Evolutionary conservation across 805 yeast genomes (phyloP).

Genomic region (Candida michaelii): DNA sequence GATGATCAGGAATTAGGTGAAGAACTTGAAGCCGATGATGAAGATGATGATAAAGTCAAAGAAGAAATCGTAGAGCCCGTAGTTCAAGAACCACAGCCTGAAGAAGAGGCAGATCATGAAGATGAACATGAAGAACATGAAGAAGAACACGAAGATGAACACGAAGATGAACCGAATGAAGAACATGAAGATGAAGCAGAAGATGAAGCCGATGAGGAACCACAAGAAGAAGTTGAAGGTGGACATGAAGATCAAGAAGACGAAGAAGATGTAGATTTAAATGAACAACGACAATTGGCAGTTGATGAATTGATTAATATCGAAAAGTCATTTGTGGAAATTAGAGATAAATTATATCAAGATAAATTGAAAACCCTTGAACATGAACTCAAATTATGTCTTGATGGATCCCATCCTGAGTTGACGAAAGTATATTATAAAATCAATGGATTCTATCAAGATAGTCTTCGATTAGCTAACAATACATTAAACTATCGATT

Average conservation of each 20-base stretch:
- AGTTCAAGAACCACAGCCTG: slow-evolving; percentile 6
- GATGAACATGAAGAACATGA: slow-evolving; percentile 7
- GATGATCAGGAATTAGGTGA: neutral
- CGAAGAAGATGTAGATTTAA: slow-evolving; percentile 24
- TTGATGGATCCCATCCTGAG: slow-evolving; percentile 90
- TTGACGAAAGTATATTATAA: slow-evolving; percentile 67
- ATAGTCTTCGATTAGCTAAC: slow-evolving; percentile 52
- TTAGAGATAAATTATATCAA: slow-evolving; percentile 81
- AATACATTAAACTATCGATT: slow-evolving; percentile 56
- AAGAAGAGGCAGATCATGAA: slow-evolving; percentile 19
- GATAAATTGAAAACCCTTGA: slow-evolving; percentile 77
- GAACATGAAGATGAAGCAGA: slow-evolving; percentile 19
- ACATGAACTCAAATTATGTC: slow-evolving; percentile 82
- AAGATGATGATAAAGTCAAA: slow-evolving; percentile 14
- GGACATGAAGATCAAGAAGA: slow-evolving; percentile 22
- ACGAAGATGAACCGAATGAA: slow-evolving; percentile 4
- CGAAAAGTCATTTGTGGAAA: slow-evolving; percentile 81
- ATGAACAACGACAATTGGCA: slow-evolving; percentile 57
- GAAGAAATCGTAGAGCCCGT: neutral
- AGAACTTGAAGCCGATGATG: slow-evolving; percentile 16
- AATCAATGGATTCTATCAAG: slow-evolving; percentile 73
- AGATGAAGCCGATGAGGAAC: slow-evolving; percentile 12
- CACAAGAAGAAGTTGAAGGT: slow-evolving; percentile 8
- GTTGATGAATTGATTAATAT: slow-evolving; percentile 72
- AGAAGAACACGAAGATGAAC: neutral